These are phyloP conservation scores for Aureobasidium pullulans DNA, from an alignment of 2,329 filamentous ascomycete species.

Conservation along the genomic window DNA sequence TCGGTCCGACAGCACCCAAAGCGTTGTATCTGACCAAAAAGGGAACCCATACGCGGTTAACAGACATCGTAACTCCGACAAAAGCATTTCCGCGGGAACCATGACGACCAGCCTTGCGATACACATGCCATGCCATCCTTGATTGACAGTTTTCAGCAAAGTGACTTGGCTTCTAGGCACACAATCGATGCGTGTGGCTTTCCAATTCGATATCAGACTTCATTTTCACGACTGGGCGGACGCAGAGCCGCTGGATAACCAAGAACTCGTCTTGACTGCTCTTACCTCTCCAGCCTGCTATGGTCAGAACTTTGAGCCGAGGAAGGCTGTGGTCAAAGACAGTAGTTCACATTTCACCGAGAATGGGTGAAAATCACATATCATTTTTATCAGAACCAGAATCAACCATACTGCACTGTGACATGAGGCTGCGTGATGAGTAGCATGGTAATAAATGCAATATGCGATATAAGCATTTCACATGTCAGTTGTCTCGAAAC, in stretches of 20 bases:
- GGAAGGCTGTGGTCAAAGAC: too few relatives aligned
- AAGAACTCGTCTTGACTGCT: not conserved
- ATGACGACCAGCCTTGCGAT: not conserved
- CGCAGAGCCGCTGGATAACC: not conserved
- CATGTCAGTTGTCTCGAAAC: not conserved
- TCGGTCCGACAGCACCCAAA: not conserved
- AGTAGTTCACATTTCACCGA: too few relatives aligned
- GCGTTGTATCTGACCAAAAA: not conserved
- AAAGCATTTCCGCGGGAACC: not conserved
- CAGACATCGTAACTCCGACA: not conserved
- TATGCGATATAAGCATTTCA: not conserved
- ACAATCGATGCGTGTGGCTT: not conserved
- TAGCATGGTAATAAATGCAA: not conserved
- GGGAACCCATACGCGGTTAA: not conserved
- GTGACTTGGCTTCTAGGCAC: not conserved
- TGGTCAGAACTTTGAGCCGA: too few relatives aligned
- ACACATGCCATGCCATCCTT: not conserved
- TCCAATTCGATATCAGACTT: not conserved
- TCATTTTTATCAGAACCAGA: not conserved
- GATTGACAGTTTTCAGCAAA: not conserved
- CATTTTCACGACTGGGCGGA: not conserved
- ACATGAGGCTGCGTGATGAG: not conserved
- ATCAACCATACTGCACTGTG: not conserved
- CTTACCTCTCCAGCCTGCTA: not conserved
- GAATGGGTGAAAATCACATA: too few relatives aligned